A percentile compares a stretch with the other conserved stretches of the same genome.
Conservation (phyloP, 2,329 filamentous ascomycete genomes). For the Sarocladium strictum region DNA sequence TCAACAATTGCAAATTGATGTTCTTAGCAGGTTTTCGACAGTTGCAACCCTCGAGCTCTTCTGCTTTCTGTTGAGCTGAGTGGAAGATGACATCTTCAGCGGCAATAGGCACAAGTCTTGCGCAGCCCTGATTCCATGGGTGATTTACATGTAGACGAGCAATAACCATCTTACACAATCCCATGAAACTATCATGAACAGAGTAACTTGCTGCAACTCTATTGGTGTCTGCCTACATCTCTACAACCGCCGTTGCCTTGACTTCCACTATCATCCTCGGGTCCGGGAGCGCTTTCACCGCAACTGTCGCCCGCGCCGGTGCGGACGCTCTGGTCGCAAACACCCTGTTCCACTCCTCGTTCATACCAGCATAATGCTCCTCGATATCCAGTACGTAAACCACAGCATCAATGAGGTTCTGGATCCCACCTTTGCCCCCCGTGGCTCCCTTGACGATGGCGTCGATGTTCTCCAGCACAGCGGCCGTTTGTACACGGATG, state of each 20-base stretch:
- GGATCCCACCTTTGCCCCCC: slow-evolving; percentile 26
- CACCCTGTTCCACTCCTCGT: slow-evolving; percentile 40
- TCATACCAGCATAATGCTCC: slow-evolving; percentile 35
- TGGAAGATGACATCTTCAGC: too few species aligned
- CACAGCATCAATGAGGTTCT: slow-evolving; percentile 32
- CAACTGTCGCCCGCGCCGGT: slow-evolving; percentile 28
- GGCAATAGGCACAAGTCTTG: too few species aligned
- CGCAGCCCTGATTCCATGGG: too few species aligned
- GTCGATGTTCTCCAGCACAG: slow-evolving; percentile 30
- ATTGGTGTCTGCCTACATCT: too few species aligned
- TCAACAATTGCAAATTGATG: not conserved
- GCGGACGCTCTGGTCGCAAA: slow-evolving; percentile 29
- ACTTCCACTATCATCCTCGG: slow-evolving; percentile 26
- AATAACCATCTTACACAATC: too few species aligned
- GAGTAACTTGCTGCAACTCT: too few species aligned
- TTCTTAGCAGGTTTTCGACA: too few species aligned
- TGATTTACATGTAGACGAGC: too few species aligned
- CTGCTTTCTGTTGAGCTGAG: too few species aligned
- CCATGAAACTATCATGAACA: too few species aligned
- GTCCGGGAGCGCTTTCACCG: slow-evolving; percentile 24
- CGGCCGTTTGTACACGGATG: slow-evolving; percentile 30
- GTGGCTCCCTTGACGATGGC: slow-evolving; percentile 30
- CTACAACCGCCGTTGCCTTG: slow-evolving; percentile 23
- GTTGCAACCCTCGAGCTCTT: too few species aligned
- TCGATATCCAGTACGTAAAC: slow-evolving; percentile 37